Evolutionary conservation across 345 rosid genomes (phyloP).

Genomic region (Rhizophora mangle): DNA sequence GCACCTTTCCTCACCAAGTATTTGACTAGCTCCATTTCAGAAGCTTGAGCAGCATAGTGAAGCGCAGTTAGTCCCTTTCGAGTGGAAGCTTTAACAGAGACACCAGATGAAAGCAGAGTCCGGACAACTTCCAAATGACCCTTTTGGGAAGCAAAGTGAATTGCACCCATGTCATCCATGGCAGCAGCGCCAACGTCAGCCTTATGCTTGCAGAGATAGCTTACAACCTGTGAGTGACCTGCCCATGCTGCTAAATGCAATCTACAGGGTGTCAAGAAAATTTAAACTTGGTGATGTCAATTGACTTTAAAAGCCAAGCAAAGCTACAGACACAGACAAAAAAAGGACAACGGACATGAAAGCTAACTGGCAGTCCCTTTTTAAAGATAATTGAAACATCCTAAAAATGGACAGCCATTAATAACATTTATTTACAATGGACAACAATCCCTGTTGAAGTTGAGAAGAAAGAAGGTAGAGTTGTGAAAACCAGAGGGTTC

Average conservation of each 20-base stretch:
- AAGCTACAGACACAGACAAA: no score
- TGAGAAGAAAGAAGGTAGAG: no score
- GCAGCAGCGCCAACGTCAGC: conserved; percentile 98
- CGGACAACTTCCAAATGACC: conserved; percentile 80
- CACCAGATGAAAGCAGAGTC: conserved; percentile 58
- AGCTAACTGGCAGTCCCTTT: no score
- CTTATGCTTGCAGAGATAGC: conserved; percentile 78
- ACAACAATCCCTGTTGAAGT: neutral
- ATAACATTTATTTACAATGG: neutral
- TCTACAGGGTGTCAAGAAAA: conserved; percentile 28
- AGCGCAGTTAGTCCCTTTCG: conserved; percentile 92
- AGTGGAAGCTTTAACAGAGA: conserved; percentile 55
- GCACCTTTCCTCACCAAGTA: conserved; percentile 75
- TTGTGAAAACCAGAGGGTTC: no score
- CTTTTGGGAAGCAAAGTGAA: conserved; percentile 95
- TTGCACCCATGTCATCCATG: conserved; percentile 94
- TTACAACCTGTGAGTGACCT: conserved; percentile 68
- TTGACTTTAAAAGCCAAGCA: no score
- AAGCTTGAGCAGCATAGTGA: conserved; percentile 90
- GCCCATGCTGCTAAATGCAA: conserved; percentile 98
- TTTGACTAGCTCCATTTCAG: conserved; percentile 71
- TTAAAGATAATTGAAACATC: neutral
- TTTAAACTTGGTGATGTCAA: no score
- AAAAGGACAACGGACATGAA: no score
- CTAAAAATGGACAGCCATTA: neutral